phyloP scores from a whole-genome alignment of 495 filamentous ascomycete genomes.

The Annulohypoxylon bovei region DNA sequence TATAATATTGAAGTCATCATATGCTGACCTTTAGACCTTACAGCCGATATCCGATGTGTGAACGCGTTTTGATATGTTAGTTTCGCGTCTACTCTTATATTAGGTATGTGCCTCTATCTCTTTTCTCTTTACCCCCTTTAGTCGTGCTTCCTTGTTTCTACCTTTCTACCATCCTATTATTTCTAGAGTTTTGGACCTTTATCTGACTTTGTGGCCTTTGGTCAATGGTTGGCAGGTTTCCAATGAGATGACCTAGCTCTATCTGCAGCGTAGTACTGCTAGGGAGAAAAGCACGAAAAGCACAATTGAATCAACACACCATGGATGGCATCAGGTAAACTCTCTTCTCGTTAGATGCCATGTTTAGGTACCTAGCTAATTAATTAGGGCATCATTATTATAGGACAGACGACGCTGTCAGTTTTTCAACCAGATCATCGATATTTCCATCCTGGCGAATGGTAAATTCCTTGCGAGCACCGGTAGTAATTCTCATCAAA shows the following conservation, averaged over 20 bases:
- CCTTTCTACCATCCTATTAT: not conserved
- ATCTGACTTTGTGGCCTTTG: not conserved
- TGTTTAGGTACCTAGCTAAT: not conserved
- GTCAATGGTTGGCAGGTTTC: no score
- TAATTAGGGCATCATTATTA: not conserved
- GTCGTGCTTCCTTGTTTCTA: not conserved
- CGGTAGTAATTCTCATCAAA: not conserved
- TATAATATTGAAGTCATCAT: not conserved
- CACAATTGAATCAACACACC: no score
- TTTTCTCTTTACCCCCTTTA: not conserved
- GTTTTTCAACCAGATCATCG: constrained; percentile 2
- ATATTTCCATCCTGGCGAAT: constrained; percentile 9
- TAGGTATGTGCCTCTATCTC: not conserved
- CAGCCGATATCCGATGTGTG: not conserved
- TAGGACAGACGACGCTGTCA: not conserved
- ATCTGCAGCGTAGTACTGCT: no score
- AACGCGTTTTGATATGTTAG: not conserved
- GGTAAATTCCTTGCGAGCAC: constrained; percentile 15
- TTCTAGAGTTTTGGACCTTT: not conserved
- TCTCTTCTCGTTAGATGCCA: not conserved
- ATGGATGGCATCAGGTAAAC: no score
- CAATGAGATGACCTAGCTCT: no score
- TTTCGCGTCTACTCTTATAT: not conserved
- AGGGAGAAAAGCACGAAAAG: no score
- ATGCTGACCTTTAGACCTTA: not conserved